Base-by-base conservation (phyloP, 768 basidiomycete genomes). In the Kwoniella sp. region DNA sequence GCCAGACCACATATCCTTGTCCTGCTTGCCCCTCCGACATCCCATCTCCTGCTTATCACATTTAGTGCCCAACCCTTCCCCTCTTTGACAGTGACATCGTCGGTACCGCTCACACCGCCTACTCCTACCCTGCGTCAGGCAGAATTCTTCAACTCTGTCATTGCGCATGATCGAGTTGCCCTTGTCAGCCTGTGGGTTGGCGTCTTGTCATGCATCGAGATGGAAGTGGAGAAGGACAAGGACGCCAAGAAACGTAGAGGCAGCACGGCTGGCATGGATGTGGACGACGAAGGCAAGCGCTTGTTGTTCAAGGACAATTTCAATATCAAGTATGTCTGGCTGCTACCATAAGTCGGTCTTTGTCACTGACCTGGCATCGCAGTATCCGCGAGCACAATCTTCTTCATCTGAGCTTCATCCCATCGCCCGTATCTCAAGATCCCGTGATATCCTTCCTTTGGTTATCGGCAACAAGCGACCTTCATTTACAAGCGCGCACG, bases 331-430 rank as follows among this genome's bases (percentile, higher is more conserved):
- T 75, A 37, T 62, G 71, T 65, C 22, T 13, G 17, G 8, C 15
- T 22, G 46, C 15, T 5, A 49, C 5, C 22, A 19, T 22, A 24
- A 10, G 25, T 22, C 15, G 17, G 5, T 9, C 8, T 19, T 19
- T 29, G 19, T 5, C 9, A 27, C 64, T 63, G 30, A 66, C 60
- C 9, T 53, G 29, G 21, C 19, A 26, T 10, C 40, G 17, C 17
- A 79, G 78, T 54, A 71, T 79, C 19, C 75, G 72, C 24, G 77
- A 78, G 54, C 76, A 78, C 55, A 79, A 79, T 56, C 68, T 79
- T 3, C 55, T 79, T 2, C 67, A 75, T 21, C 60, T 79, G 5
- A 67, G 70, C 0, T 78, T 79, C 62, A 37, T 73, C n/a, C 68
- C 70, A 24, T 24, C 70, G 1, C 24, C 68, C 2, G 47, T 65